These are phyloP conservation scores for Gynostemma pentaphyllum DNA, from an alignment of 306 rosid genomes.

Conservation along the genomic window DNA sequence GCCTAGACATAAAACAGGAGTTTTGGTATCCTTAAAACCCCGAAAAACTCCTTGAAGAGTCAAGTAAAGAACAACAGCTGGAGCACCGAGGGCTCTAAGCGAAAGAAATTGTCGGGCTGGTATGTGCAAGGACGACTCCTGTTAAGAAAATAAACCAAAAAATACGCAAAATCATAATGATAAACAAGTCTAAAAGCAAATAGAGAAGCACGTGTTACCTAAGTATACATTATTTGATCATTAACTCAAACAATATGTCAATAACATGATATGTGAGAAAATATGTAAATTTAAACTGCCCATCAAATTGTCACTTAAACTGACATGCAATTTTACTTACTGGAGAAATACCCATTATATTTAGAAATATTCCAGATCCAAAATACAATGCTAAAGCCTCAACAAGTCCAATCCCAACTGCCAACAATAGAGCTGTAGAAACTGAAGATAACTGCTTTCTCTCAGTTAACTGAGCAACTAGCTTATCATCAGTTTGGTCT, in stretches of 20 bases:
- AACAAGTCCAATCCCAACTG: slow-evolving; percentile 64
- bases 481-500: slow-evolving; percentile 30
- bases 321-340: slow-evolving; percentile 33
- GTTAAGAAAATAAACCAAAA: slow-evolving; percentile 15
- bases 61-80: slow-evolving; percentile 89
- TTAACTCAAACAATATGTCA: background rate
- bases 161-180: background rate
- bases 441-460: slow-evolving; percentile 74
- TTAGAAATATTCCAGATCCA: slow-evolving; percentile 60
- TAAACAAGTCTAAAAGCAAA: background rate
- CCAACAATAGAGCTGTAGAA: slow-evolving; percentile 83
- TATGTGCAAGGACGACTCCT: slow-evolving; percentile 55
- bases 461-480: slow-evolving; percentile 16
- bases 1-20: slow-evolving; percentile 87
- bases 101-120: slow-evolving; percentile 60
- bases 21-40: slow-evolving; percentile 92
- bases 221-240: background rate
- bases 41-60: slow-evolving; percentile 98
- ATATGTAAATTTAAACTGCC: background rate
- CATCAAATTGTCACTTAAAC: background rate
- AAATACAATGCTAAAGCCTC: slow-evolving; percentile 76
- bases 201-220: background rate
- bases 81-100: slow-evolving; percentile 89
- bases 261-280: background rate
- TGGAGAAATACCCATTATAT: slow-evolving; percentile 57